Base-by-base conservation (phyloP, 2,329 filamentous ascomycete genomes). In the Coniochaeta sp. region DNA sequence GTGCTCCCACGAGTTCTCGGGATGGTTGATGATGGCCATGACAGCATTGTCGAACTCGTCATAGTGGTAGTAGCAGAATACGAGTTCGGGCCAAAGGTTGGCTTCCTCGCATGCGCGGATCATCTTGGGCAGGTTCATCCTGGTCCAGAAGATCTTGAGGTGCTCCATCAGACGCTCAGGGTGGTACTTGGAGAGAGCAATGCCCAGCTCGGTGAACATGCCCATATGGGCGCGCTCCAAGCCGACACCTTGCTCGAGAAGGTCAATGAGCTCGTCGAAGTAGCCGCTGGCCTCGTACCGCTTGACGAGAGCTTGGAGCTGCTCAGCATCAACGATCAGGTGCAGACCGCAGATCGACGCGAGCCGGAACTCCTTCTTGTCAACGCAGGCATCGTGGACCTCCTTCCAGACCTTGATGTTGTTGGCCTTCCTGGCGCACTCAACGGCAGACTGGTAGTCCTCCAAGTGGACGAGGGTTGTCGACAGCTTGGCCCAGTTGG, bases 401-500 rank as follows among this genome's bases (percentile, higher is more conserved):
- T 99, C 89, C 73, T 94, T 95, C 94, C 94, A 99, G 50, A 99
- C 94, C 77, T 95, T 96, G 72, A 96, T 91, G 71, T 90, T 97
- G 78, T 97, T 99, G 62, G 94, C 94, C 75, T 99, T 97, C 68
- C 94, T 89, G 24, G 95, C 94, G 64, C 91, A 96, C 69, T 99
- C 94, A 38, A 99, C 94, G 45, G 94, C 94, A 61, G 90, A 90
- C 71, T 99, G 95, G 75, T 99, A 97, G 61, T 99, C 94, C 58
- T 86, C 87, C 6, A 99, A 83, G 69, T 97, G 91, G n/a, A 99
- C 94, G 55, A 97, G 82, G 10, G 94, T 99, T 10, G 94, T 97
- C 13, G 94, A 91, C 62, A 99, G 85, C 78, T 99, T 99, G 52
- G 92, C 92, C 94, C 94, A 99, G 81, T 99, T 99, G 51, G 94